A percentile compares a stretch with the other conserved stretches of the same genome.
Conservation (phyloP, 192 early-diverging fungal genomes). For the Mortierella claussenii region DNA sequence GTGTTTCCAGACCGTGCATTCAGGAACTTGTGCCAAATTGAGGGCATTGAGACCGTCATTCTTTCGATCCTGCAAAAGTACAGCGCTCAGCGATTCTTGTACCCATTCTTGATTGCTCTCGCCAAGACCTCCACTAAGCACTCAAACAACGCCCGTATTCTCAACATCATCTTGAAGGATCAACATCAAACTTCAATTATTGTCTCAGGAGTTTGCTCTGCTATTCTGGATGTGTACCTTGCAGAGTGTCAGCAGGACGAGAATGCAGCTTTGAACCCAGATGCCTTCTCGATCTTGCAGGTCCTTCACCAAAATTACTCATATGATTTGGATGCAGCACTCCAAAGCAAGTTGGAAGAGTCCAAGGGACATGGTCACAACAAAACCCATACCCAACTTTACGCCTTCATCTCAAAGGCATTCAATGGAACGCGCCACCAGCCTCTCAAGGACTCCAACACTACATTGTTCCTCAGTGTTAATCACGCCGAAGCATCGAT, state of each 20-base stretch:
- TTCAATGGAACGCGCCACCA: constrained; percentile 69
- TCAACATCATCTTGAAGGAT: constrained; percentile 49
- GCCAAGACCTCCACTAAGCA: constrained; percentile 30
- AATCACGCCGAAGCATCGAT: constrained; percentile 76
- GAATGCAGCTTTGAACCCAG: constrained; percentile 11
- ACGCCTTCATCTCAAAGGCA: constrained; percentile 62
- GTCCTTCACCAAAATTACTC: constrained; percentile 57
- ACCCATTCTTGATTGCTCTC: constrained; percentile 48
- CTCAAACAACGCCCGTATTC: constrained; percentile 29
- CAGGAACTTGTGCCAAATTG: constrained; percentile 31
- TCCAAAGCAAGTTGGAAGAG: constrained; percentile 54
- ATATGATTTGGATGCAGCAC: constrained; percentile 54
- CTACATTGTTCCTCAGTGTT: constrained; percentile 85
- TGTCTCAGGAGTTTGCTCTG: constrained; percentile 44
- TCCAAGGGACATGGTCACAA: constrained; percentile 24
- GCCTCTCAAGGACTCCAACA: constrained; percentile 73
- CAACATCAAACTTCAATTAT: constrained; percentile 47
- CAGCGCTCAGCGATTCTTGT: constrained; percentile 58
- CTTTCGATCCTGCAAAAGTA: constrained; percentile 51
- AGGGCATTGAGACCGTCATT: constrained; percentile 33
- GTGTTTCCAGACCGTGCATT: constrained; percentile 43
- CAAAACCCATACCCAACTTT: constrained; percentile 54
- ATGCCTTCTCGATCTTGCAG: constrained; percentile 34
- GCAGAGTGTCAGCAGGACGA: constrained; percentile 19
- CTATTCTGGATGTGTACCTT: constrained; percentile 54